Conservation (phyloP, 345 rosid species). For the Syzygium aromaticum region DNA sequence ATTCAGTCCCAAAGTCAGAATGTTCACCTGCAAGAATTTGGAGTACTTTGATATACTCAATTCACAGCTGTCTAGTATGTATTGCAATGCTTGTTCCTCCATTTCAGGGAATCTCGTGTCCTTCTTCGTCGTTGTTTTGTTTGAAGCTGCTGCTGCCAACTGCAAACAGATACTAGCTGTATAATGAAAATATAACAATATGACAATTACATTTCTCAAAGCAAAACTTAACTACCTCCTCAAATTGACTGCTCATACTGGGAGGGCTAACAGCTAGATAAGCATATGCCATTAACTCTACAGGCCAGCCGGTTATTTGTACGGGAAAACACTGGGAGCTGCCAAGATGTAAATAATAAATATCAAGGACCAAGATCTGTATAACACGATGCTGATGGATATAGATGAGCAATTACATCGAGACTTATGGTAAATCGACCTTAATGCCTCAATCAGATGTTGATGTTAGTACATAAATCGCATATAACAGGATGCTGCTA, state of each 20-base stretch:
- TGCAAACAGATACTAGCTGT: slow-evolving; percentile 15
- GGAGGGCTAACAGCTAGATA: slow-evolving; percentile 85
- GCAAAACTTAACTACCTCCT: slow-evolving; percentile 49
- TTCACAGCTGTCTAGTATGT: slow-evolving; percentile 71
- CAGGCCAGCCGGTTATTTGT: slow-evolving; percentile 86
- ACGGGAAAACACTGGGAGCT: slow-evolving; percentile 83
- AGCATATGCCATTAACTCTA: slow-evolving; percentile 87
- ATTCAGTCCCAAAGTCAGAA: neutral
- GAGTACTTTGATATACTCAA: slow-evolving; percentile 82
- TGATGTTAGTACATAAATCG: neutral
- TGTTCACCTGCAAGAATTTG: slow-evolving; percentile 71
- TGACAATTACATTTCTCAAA: neutral
- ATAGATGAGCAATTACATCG: neutral
- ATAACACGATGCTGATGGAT: neutral
- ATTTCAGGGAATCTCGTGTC: slow-evolving; percentile 57
- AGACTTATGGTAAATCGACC: neutral
- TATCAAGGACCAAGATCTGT: neutral
- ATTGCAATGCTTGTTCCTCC: slow-evolving; percentile 73
- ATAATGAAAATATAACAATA: neutral
- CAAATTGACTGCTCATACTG: slow-evolving; percentile 62
- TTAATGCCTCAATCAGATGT: neutral
- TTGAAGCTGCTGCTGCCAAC: slow-evolving; percentile 96
- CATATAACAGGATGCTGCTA: neutral
- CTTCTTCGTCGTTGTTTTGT: slow-evolving; percentile 44
- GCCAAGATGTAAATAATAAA: neutral